Conservation (phyloP, 1,284 basidiomycete species). For the Amylostereum chailletii region DNA sequence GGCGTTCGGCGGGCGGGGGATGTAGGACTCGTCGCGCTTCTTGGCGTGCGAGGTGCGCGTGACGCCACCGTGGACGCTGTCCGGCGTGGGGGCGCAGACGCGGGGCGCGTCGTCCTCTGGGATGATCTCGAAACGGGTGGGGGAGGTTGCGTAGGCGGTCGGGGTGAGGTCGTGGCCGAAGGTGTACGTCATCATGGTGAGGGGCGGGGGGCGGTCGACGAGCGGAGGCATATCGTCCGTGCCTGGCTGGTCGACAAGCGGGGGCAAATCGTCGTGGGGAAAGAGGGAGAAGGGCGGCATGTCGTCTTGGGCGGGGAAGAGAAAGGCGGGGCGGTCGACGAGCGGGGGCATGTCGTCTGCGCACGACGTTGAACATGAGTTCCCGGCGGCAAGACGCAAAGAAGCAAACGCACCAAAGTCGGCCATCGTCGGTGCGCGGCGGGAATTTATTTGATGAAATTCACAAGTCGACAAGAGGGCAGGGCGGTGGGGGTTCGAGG, state of each 20-base stretch:
- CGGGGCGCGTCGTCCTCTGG: slow-evolving; percentile 18
- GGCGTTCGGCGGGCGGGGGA: slow-evolving; percentile 89
- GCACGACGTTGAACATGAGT: too few species aligned
- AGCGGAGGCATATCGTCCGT: slow-evolving; percentile 39
- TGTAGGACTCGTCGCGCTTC: slow-evolving; percentile 52
- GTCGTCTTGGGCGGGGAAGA: too few species aligned
- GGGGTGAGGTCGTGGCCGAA: slow-evolving; percentile 39
- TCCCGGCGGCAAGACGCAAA: slow-evolving; percentile 6
- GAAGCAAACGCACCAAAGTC: slow-evolving; percentile 23
- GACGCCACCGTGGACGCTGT: slow-evolving; percentile 15
- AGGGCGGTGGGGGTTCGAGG: not conserved
- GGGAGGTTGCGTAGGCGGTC: slow-evolving; percentile 29
- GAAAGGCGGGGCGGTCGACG: too few species aligned
- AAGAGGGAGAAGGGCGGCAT: too few species aligned
- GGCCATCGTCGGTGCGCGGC: slow-evolving; percentile 16
- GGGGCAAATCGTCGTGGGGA: slow-evolving; percentile 1
- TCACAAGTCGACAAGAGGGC: not conserved
- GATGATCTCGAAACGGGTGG: slow-evolving; percentile 25
- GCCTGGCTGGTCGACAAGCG: not conserved
- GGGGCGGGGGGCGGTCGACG: slow-evolving; percentile 38
- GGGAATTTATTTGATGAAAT: slow-evolving; percentile 10
- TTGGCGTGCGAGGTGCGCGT: slow-evolving; percentile 28
- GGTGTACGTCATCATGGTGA: slow-evolving; percentile 34
- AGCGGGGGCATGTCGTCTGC: slow-evolving; percentile 5
- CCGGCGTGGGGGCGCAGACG: slow-evolving; percentile 7